Percentiles rank a stretch among this genome's conserved stretches.
Evolutionary conservation across 2,329 filamentous ascomycete species (phyloP).

Genomic region (Lasiodiplodia sp.): DNA sequence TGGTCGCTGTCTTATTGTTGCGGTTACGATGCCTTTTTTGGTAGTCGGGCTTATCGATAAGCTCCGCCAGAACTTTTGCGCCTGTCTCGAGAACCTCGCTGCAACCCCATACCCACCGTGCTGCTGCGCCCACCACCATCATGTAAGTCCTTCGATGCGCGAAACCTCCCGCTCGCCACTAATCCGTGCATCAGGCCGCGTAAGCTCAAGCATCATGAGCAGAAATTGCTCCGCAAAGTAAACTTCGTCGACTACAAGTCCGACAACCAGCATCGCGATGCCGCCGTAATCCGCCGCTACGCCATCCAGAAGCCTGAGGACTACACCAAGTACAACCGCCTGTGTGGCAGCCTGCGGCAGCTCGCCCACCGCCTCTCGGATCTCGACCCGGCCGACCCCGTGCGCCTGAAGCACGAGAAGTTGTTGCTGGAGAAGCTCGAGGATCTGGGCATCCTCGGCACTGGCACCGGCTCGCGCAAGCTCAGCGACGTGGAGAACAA

Average conservation of each 20-base stretch:
- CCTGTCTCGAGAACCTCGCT: background rate
- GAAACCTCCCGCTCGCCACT: too few species aligned
- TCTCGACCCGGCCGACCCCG: constrained; percentile 78
- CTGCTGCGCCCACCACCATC: background rate
- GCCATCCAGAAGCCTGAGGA: constrained; percentile 89
- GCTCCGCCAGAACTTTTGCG: background rate
- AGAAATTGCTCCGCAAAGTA: constrained; percentile 81
- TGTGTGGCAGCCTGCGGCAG: constrained; percentile 75
- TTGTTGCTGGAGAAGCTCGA: constrained; percentile 90
- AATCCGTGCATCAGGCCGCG: too few species aligned
- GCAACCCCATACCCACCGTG: background rate
- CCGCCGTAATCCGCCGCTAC: constrained; percentile 81
- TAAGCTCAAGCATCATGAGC: constrained; percentile 88
- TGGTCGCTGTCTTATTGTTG: background rate
- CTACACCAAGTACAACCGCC: constrained; percentile 66
- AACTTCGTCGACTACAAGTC: constrained; percentile 95
- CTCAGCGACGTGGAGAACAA: constrained; percentile 78
- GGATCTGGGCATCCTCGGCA: constrained; percentile 85
- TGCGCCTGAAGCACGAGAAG: constrained; percentile 83
- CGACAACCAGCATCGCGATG: constrained; percentile 85
- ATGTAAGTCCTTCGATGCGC: constrained; percentile 56
- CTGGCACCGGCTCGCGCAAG: constrained; percentile 67
- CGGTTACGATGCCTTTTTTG: background rate
- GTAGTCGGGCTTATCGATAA: background rate
- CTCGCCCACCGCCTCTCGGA: constrained; percentile 87